A percentile compares a stretch with the other conserved stretches of the same genome.
Evolutionary conservation across 495 filamentous ascomycete species (phyloP).

Genomic region (Hypoxylon rickii): DNA sequence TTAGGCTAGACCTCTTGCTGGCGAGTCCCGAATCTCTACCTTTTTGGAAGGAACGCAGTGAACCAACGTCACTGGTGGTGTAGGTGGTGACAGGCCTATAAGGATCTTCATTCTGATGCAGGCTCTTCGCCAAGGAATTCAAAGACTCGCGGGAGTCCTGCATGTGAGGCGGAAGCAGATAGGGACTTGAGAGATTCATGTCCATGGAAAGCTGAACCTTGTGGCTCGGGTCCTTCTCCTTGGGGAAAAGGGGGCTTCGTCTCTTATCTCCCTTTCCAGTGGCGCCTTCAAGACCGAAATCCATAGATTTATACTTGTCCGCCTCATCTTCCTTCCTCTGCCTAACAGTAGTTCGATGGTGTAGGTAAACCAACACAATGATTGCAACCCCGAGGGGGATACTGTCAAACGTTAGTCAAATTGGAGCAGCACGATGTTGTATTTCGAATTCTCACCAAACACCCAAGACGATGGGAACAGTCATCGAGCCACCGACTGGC

Average conservation of each 20-base stretch:
- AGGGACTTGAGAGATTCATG: conserved; percentile 80
- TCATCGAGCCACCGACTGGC: conserved; percentile 61
- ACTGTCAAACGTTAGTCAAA: conserved; percentile 53
- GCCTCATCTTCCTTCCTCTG: conserved; percentile 78
- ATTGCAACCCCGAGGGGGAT: conserved; percentile 75
- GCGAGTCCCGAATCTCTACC: conserved; percentile 61
- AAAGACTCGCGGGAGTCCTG: conserved; percentile 83
- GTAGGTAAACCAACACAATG: conserved; percentile 72
- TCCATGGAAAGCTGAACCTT: conserved; percentile 80
- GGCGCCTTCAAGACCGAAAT: conserved; percentile 78
- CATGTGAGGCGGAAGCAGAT: conserved; percentile 82
- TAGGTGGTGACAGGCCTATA: conserved; percentile 75
- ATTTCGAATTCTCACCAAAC: conserved; percentile 67
- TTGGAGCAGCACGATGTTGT: not conserved
- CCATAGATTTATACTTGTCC: conserved; percentile 89
- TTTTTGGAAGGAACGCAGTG: conserved; percentile 59
- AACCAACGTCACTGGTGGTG: conserved; percentile 60
- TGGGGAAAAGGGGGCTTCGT: conserved; percentile 49
- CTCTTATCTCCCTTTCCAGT: conserved; percentile 46
- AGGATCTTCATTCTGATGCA: conserved; percentile 74
- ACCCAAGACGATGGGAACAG: conserved; percentile 77
- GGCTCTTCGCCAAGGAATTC: conserved; percentile 76
- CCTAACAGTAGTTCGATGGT: conserved; percentile 74
- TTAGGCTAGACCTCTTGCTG: conserved; percentile 8
- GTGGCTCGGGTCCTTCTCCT: conserved; percentile 55